phyloP scores from a whole-genome alignment of 106 monocot species.

The Phalaenopsis aphrodite region DNA sequence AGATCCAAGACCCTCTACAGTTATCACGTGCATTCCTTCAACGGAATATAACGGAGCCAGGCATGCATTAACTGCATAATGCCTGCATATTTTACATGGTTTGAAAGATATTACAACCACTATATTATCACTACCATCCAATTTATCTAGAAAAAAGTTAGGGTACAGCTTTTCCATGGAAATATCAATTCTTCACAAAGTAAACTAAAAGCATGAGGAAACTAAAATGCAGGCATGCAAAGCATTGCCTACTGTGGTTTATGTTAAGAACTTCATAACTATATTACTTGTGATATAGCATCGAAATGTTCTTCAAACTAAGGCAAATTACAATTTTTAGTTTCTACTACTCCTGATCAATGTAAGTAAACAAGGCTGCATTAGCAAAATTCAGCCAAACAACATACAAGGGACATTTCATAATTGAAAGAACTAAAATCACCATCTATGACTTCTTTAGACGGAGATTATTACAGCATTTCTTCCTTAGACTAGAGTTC shows the following conservation, averaged over 20 bases:
- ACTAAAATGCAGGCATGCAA: neutral
- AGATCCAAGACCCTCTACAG: slow-evolving; percentile 89
- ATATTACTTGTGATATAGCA: neutral
- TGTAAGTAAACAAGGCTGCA: neutral
- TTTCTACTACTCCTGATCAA: neutral
- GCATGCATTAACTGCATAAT: slow-evolving; percentile 92
- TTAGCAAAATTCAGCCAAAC: neutral
- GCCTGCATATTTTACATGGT: slow-evolving; percentile 38
- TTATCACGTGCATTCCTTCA: slow-evolving; percentile 95
- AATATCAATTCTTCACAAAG: neutral
- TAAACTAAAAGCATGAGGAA: neutral
- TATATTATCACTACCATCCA: neutral
- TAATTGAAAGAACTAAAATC: neutral
- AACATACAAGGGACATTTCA: neutral
- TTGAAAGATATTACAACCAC: neutral
- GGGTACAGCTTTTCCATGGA: neutral
- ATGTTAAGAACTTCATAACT: neutral
- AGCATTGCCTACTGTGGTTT: neutral
- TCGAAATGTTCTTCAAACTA: neutral
- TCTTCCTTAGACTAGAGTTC: neutral
- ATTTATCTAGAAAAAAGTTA: neutral
- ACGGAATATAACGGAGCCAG: slow-evolving; percentile 91
- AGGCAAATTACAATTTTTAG: neutral
- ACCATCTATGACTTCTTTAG: neutral
- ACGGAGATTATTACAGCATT: neutral